These are phyloP conservation scores for Alternaria gansuensis DNA, from an alignment of 2,329 filamentous ascomycete genomes.

Conservation along the genomic window DNA sequence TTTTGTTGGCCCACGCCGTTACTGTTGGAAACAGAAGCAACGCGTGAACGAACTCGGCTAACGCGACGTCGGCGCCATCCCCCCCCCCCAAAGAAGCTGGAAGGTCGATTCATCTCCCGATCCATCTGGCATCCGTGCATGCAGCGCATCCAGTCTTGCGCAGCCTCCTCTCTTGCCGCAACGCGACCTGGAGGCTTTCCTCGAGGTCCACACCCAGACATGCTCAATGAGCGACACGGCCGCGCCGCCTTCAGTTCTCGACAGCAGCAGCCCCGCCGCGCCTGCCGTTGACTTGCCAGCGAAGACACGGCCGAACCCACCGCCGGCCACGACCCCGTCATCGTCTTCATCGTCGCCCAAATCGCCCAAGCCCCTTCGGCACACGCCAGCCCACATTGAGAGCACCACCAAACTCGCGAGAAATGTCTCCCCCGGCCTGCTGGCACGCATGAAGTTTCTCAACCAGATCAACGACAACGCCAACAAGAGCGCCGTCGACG, in stretches of 20 bases:
- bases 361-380: constrained; percentile 24
- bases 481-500: constrained; percentile 43
- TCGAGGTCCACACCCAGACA: constrained; percentile 29
- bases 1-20: constrained; percentile 11
- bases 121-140: constrained; percentile 25
- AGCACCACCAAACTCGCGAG: constrained; percentile 47
- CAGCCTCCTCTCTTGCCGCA: constrained; percentile 24
- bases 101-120: constrained; percentile 26
- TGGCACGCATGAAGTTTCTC: constrained; percentile 57
- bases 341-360: constrained; percentile 25
- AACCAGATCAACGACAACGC: constrained; percentile 50
- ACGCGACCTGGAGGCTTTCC: constrained; percentile 30
- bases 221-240: constrained; percentile 40
- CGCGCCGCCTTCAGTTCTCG: constrained; percentile 29
- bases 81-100: constrained; percentile 8
- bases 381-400: constrained; percentile 32
- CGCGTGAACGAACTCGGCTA: constrained; percentile 15
- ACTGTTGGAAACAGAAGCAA: constrained; percentile 19
- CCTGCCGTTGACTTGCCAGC: constrained; percentile 34
- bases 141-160: constrained; percentile 26
- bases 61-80: constrained; percentile 14
- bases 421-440: constrained; percentile 56
- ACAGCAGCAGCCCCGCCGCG: constrained; percentile 38
- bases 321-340: constrained; percentile 18
- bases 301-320: constrained; percentile 26